Percentiles rank a stretch among this genome's conserved stretches.
Conservation (phyloP, 352 stramenopile species). For the Globisporangium orthogonon region DNA sequence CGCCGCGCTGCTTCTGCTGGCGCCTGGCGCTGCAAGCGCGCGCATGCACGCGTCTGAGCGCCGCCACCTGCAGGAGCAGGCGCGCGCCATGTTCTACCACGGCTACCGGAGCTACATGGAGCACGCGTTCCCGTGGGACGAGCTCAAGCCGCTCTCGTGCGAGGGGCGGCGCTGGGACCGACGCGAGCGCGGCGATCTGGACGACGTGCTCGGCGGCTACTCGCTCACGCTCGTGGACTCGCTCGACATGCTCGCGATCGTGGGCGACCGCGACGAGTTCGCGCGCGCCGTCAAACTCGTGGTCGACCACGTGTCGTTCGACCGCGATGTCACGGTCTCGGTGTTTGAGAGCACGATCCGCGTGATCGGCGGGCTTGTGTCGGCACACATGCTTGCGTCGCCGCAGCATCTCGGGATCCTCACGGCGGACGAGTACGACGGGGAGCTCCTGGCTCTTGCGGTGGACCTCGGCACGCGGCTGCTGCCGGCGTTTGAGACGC, state of each 20-base stretch:
- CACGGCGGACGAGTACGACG: conserved; percentile 80
- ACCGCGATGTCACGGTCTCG: conserved; percentile 87
- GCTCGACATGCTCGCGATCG: conserved; percentile 84
- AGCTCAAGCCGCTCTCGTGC: conserved; percentile 83
- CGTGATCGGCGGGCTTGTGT: conserved; percentile 88
- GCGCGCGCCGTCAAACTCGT: conserved; percentile 57
- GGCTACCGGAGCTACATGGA: conserved; percentile 85
- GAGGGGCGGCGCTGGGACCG: conserved; percentile 70
- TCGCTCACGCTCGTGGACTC: conserved; percentile 86
- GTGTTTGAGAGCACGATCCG: conserved; percentile 93
- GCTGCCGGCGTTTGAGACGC: conserved; percentile 95
- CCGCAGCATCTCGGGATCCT: conserved; percentile 47
- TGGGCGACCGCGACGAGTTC: conserved; percentile 82
- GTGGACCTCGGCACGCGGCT: conserved; percentile 93
- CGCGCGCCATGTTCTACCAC: conserved; percentile 87
- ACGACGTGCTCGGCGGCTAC: conserved; percentile 80
- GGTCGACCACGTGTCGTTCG: conserved; percentile 56
- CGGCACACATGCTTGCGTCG: conserved; percentile 84
- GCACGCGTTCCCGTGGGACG: conserved; percentile 84
- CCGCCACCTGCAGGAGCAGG: conserved; percentile 60
- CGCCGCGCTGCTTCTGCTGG: neutral
- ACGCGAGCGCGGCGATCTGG: conserved; percentile 75
- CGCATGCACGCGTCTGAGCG: conserved; percentile 70
- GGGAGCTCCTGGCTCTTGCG: conserved; percentile 91
- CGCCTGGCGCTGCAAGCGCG: conserved; percentile 1